These are phyloP conservation scores for Pichia sp. DNA, from an alignment of 1,139 yeast species.

Conservation along the genomic window DNA sequence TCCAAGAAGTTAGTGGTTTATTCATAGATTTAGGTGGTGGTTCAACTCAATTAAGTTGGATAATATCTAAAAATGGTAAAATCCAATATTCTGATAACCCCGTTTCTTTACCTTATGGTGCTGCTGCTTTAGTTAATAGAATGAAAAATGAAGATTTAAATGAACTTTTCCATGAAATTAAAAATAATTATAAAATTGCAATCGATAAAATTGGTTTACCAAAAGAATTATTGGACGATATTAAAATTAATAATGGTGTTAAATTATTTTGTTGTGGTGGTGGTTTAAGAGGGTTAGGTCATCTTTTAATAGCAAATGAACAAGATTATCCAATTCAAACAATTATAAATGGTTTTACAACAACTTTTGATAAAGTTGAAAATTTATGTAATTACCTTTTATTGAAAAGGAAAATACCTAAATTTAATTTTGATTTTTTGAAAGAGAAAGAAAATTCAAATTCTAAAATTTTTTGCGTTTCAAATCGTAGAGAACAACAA, in stretches of 20 bases:
- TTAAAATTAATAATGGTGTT: conserved; percentile 47
- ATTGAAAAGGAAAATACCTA: conserved; percentile 37
- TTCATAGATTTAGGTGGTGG: conserved; percentile 67
- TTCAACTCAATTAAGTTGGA: conserved; percentile 58
- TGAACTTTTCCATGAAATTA: conserved; percentile 40
- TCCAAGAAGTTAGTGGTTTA: conserved; percentile 52
- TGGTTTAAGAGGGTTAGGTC: conserved; percentile 59
- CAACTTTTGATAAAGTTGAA: conserved; percentile 43
- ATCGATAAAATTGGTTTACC: conserved; percentile 39
- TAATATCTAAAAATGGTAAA: conserved; percentile 45
- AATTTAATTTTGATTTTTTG: conserved; percentile 16
- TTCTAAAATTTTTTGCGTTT: conserved; percentile 46
- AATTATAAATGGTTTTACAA: conserved; percentile 56
- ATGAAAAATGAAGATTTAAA: conserved; percentile 40
- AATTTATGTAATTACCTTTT: conserved; percentile 42
- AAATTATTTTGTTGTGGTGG: conserved; percentile 61
- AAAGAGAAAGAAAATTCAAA: conserved; percentile 9
- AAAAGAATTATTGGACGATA: conserved; percentile 36
- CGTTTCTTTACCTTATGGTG: conserved; percentile 59
- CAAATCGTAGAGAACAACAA: conserved; percentile 53
- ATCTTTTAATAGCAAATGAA: conserved; percentile 44
- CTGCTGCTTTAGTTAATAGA: conserved; percentile 53
- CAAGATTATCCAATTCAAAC: conserved; percentile 51
- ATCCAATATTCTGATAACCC: conserved; percentile 48
- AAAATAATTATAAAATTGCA: conserved; percentile 39